These are phyloP conservation scores for Jatropha multifida DNA, from an alignment of 441 rosid genomes.

Conservation along the genomic window DNA sequence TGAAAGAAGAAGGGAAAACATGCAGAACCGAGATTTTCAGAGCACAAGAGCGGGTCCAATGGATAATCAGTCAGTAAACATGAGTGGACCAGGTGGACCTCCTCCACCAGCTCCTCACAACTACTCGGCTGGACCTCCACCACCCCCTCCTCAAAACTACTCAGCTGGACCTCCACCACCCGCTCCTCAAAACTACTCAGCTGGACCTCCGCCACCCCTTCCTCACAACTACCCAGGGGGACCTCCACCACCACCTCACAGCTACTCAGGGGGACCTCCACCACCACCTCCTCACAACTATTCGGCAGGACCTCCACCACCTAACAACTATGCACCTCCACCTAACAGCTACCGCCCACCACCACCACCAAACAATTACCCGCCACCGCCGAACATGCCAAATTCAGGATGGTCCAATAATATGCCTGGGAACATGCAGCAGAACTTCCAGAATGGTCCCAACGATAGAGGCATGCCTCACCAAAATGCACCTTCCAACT, in stretches of 20 bases:
- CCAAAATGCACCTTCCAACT: conserved; percentile 44
- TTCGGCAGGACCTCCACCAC: no score
- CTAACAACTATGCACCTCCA: no score
- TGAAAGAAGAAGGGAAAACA: conserved; percentile 83
- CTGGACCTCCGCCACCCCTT: conserved; percentile 9
- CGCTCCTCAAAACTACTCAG: not conserved
- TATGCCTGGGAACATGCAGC: conserved; percentile 20
- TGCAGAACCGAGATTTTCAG: conserved; percentile 44
- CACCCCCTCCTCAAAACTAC: not conserved
- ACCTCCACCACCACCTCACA: no score
- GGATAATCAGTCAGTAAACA: conserved; percentile 34
- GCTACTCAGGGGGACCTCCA: no score
- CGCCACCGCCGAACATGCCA: not conserved
- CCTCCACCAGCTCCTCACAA: not conserved
- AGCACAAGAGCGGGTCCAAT: conserved; percentile 21
- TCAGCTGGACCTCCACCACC: not conserved
- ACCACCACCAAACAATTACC: conserved; percentile 15
- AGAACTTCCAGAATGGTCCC: conserved; percentile 21
- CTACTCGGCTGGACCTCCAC: conserved; percentile 3
- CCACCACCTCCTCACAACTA: no score
- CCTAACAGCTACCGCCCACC: conserved; percentile 8
- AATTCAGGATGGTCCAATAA: conserved; percentile 29
- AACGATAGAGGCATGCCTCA: conserved; percentile 19
- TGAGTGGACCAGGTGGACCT: conserved; percentile 10
- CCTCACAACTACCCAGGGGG: no score